Percentiles rank a stretch among this genome's conserved stretches.
phyloP scores from a whole-genome alignment of 2,329 filamentous ascomycete species.

The Alternaria tenuissima region DNA sequence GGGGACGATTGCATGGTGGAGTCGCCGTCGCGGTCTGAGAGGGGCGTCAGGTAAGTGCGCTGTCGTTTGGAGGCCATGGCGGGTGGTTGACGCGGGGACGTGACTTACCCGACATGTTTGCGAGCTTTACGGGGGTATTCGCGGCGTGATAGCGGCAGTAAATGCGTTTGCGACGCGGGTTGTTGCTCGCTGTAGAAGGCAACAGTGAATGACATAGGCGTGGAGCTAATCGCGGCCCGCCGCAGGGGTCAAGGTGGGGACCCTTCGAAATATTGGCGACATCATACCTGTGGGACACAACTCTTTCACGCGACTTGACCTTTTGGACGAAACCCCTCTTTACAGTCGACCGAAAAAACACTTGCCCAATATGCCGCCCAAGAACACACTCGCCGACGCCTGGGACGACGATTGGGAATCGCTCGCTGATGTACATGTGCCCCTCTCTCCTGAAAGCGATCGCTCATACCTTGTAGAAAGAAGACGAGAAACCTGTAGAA shows the following conservation, averaged over 20 bases:
- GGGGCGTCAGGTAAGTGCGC: conserved; percentile 23
- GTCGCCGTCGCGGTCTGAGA: conserved; percentile 62
- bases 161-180: conserved; percentile 11
- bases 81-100: neutral
- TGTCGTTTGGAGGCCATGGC: conserved; percentile 23
- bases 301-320: conserved; percentile 1
- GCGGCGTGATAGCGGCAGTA: neutral
- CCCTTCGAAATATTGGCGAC: conserved; percentile 20
- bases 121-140: neutral
- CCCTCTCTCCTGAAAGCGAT: conserved; percentile 8
- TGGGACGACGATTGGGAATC: conserved; percentile 94
- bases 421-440: conserved; percentile 70
- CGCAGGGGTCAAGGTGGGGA: conserved; percentile 17
- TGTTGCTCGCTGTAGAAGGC: conserved; percentile 7
- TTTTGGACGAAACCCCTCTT: neutral
- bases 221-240: conserved; percentile 20
- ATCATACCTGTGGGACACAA: conserved; percentile 6
- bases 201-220: conserved; percentile 19
- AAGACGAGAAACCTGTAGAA: conserved; percentile 49
- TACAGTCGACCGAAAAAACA: neutral
- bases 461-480: conserved; percentile 43
- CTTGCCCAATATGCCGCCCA: conserved; percentile 37
- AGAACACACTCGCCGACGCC: conserved; percentile 62
- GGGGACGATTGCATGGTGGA: conserved; percentile 63
- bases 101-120: conserved; percentile 24